Conservation (phyloP, 805 yeast species). For the Cyberlindnera sargentensis region DNA sequence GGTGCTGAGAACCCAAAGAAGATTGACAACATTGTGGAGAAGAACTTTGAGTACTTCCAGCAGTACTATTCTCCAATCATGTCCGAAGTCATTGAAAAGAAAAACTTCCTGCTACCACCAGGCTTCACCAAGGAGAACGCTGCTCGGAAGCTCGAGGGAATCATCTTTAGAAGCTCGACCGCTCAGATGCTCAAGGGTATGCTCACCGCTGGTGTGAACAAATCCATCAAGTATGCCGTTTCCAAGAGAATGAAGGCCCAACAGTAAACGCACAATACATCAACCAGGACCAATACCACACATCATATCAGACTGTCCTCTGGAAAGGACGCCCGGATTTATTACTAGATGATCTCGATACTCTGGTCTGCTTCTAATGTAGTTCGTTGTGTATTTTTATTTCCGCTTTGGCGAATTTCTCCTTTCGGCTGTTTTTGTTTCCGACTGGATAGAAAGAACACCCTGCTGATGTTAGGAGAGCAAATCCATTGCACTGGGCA, state of each 20-base stretch:
- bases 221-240: conserved; percentile 65
- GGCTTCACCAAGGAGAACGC: conserved; percentile 33
- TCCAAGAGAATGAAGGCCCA: conserved; percentile 50
- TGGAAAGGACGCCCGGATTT: too few species aligned
- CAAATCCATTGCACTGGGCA: too few species aligned
- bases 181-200: conserved; percentile 79
- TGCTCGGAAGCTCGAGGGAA: conserved; percentile 34
- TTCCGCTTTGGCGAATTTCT: too few species aligned
- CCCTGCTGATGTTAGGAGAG: too few species aligned
- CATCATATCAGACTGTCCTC: too few species aligned
- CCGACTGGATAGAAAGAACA: too few species aligned
- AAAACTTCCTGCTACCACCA: conserved; percentile 29
- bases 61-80: conserved; percentile 61
- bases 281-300: too few species aligned
- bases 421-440: too few species aligned
- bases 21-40: conserved; percentile 74
- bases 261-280: neutral
- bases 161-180: conserved; percentile 63
- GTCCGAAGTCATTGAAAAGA: conserved; percentile 29
- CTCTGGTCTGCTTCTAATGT: too few species aligned
- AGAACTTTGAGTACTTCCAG: conserved; percentile 66
- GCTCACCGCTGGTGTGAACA: conserved; percentile 75
- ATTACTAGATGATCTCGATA: too few species aligned
- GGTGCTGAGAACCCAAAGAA: conserved; percentile 93
- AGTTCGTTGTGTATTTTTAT: too few species aligned